Evolutionary conservation across 2,329 filamentous ascomycete species (phyloP), one percentile per base, ranked within the genome.

Genomic region (Claviceps purpurea): DNA sequence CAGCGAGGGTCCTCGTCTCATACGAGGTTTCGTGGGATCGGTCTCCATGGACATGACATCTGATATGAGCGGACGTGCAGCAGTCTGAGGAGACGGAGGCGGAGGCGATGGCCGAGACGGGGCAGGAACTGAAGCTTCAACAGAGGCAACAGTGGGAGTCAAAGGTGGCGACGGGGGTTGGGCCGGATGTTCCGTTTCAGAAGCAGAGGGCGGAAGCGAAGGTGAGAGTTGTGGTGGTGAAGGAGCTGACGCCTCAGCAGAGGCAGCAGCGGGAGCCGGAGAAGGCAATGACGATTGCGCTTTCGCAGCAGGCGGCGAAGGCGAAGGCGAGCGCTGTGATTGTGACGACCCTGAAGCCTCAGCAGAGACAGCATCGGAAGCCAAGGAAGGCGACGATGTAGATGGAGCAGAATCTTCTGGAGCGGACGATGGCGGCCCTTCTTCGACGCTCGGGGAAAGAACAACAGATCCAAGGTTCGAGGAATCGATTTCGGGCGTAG

Each of bases 1-100:
- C 7, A 51, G 45, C 37, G 54, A 51, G 6, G 50, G 50, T 5
- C 37, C 53, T 24, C 50, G 44, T 48, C 50, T 44, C 18, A 54
- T n/a, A 6, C 50, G 47, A 26, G 34, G 42, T 20, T 38, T 34
- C 13, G 26, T 42, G 4, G 50, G 50, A n/a, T 52, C 52, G 22
- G 45, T 43, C 10, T 46, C 42, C 47, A 47, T 47, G 37, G 48
- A 50, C 43, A 44, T 49, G 18, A 43, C 3, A n/a, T 50, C 42
- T 34, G 16, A 16, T 26, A 46, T 24, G 14, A 26, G 34, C 4
- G 42, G 38, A 46, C 46, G 49, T 37, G 24, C 4, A 22, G 13
- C 39, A 48, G 45, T 38, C 8, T 22, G 45, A 6, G 41, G 24
- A 41, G 47, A 47, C 30, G 38, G 41, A 37, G 30, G 47, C 39